Conservation (phyloP, 352 stramenopile genomes). For the Phytophthora vignae region DNA sequence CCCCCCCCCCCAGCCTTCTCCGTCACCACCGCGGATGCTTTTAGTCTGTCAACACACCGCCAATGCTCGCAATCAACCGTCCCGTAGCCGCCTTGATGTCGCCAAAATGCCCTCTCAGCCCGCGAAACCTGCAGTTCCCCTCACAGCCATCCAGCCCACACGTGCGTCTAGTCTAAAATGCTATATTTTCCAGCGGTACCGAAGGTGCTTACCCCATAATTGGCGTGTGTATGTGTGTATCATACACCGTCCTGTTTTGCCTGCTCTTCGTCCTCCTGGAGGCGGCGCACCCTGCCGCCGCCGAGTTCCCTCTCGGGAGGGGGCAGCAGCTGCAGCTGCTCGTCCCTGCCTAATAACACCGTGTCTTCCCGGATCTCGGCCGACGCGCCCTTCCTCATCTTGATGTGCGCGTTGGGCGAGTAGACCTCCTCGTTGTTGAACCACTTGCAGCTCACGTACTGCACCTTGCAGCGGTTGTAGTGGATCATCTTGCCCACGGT, state of each 20-base stretch:
- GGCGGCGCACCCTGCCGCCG: conserved; percentile 33
- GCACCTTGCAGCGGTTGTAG: conserved; percentile 77
- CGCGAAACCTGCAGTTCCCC: not conserved
- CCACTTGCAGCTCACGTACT: conserved; percentile 89
- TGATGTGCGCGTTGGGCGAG: conserved; percentile 68
- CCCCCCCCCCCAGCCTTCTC: not conserved
- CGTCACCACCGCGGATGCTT: not conserved
- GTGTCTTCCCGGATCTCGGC: conserved; percentile 65
- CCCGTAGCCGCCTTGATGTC: too few species aligned
- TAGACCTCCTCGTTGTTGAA: conserved; percentile 88
- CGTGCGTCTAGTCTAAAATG: conserved; percentile 42
- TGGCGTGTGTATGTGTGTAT: not conserved
- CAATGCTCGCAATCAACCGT: not conserved
- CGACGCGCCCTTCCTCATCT: conserved; percentile 74
- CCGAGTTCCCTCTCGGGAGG: conserved; percentile 15
- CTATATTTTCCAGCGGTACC: conserved; percentile 34
- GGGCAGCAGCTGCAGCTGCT: conserved; percentile 28
- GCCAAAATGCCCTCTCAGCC: too few species aligned
- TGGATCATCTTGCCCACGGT: conserved; percentile 87
- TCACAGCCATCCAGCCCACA: not conserved
- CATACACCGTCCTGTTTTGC: conserved; percentile 17
- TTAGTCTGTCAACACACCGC: not conserved
- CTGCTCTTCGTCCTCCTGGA: conserved; percentile 20
- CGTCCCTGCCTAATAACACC: conserved; percentile 56
- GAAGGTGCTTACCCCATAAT: conserved; percentile 16